Percentiles rank a stretch among this genome's conserved stretches.
phyloP scores from a whole-genome alignment of 345 rosid genomes.

The Populus tremula region DNA sequence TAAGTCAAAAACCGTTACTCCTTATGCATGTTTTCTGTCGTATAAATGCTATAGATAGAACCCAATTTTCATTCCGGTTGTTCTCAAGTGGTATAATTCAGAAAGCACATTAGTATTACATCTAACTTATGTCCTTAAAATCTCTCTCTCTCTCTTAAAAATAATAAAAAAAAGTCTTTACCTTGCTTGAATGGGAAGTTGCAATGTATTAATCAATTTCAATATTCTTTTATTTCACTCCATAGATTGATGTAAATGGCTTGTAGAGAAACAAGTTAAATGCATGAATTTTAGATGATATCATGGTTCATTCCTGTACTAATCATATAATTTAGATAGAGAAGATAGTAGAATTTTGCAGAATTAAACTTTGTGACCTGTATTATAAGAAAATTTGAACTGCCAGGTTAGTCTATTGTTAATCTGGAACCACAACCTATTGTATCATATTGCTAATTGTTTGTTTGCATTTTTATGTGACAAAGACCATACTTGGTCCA shows the following conservation, averaged over 20 bases:
- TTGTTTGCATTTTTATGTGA: constrained; percentile 16
- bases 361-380: neutral
- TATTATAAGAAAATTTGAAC: neutral
- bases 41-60: neutral
- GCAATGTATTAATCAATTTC: neutral
- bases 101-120: neutral
- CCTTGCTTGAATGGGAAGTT: neutral
- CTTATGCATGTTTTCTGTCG: too few species aligned
- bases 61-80: neutral
- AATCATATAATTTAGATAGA: neutral
- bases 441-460: constrained; percentile 12
- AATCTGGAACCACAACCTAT: neutral
- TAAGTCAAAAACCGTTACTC: neutral
- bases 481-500: constrained; percentile 75
- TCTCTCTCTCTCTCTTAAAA: neutral
- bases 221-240: neutral
- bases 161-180: too few species aligned
- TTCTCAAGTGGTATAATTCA: neutral
- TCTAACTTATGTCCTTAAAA: neutral
- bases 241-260: neutral
- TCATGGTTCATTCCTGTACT: neutral
- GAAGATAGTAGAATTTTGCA: neutral
- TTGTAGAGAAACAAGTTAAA: neutral
- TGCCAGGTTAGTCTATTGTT: neutral
- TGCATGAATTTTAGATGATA: neutral